Evolutionary conservation across 768 basidiomycete genomes (phyloP), one percentile per base, ranked within the genome.

Genomic region (Auriscalpium microsporum): DNA sequence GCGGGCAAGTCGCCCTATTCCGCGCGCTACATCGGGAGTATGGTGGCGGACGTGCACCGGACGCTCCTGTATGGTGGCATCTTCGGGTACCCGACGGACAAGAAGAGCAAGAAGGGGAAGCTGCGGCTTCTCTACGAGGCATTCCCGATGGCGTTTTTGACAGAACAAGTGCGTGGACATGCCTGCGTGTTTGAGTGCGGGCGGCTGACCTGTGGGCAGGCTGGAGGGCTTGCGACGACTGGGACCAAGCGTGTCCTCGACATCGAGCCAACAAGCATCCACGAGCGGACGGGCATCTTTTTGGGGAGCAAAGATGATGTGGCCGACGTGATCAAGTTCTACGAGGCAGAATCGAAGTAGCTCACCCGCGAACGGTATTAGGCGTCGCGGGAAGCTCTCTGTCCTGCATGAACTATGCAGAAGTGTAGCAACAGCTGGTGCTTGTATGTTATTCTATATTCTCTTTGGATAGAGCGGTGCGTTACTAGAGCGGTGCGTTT

Each of bases 11-110:
- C 81, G 23, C 94, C 95, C 10, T 95, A 96, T 67, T 91, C 87
- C 59, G 85, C 90, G 60, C 82, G 93, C 58, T 86, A 99, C 72
- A 96, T 98, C 68, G 96, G 96, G 28, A 94, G 92, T 58, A 99
- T 99, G 96, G 96, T 98, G 37, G 94, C 95, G 51, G 95, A 99
- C 71, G 95, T 97, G 23, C 94, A 96, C 72, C 80, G 95, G 63
- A 99, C 95, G 7, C 73, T 99, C 35, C 77, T 99, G 4, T 99
- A 99, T 66, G 96, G 96, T 21, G 96, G 96, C 45, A 98, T 99
- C 65, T 99, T 99, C 64, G 95, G 94, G 9, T 99, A 99, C 70
- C 96, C 96, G 8, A 85, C 86, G 65, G 96, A 99, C 74, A 96
- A 91, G 81, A 98, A 98, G 81, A 90, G 83, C 73, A 96, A 95